A percentile compares a stretch with the other conserved stretches of the same genome.
Evolutionary conservation across 2,329 filamentous ascomycete genomes (phyloP).

Genomic region (Alternaria gansuensis): DNA sequence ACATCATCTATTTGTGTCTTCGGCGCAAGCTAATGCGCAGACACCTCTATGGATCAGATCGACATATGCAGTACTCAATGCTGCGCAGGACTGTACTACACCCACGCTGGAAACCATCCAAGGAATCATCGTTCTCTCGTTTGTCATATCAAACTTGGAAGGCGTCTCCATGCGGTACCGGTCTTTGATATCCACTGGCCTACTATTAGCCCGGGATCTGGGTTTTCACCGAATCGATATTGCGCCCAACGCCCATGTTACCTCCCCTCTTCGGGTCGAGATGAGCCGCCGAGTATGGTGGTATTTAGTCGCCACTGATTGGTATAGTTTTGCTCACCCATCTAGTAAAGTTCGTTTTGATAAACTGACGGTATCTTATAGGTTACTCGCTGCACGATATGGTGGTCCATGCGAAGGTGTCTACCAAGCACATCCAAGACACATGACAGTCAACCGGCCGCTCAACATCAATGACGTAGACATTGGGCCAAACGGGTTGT

Average conservation of each 20-base stretch:
- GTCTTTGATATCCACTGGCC: constrained; percentile 43
- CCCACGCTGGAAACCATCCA: constrained; percentile 46
- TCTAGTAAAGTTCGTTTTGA: not conserved
- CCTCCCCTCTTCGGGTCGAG: constrained; percentile 45
- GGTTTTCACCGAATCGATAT: constrained; percentile 29
- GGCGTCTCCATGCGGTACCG: constrained; percentile 49
- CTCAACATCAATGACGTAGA: constrained; percentile 4
- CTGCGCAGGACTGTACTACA: not conserved
- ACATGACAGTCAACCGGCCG: not conserved
- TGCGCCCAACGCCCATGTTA: not conserved
- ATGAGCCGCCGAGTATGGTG: constrained; percentile 55
- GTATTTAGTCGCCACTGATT: constrained; percentile 45
- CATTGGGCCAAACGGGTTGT: accelerated
- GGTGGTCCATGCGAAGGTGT: not conserved
- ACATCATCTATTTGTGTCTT: not conserved
- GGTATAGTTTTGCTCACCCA: not conserved
- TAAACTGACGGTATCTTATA: not conserved
- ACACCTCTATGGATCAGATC: constrained; percentile 36
- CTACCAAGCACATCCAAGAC: not conserved
- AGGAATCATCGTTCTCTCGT: constrained; percentile 48
- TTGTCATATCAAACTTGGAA: constrained; percentile 48
- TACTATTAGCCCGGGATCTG: constrained; percentile 37
- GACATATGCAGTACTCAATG: not conserved
- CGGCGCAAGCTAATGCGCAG: constrained; percentile 5
- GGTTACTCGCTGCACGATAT: constrained; percentile 3